Base-by-base conservation (phyloP, 2,329 filamentous ascomycete species). In the Whalleya microplaca region DNA sequence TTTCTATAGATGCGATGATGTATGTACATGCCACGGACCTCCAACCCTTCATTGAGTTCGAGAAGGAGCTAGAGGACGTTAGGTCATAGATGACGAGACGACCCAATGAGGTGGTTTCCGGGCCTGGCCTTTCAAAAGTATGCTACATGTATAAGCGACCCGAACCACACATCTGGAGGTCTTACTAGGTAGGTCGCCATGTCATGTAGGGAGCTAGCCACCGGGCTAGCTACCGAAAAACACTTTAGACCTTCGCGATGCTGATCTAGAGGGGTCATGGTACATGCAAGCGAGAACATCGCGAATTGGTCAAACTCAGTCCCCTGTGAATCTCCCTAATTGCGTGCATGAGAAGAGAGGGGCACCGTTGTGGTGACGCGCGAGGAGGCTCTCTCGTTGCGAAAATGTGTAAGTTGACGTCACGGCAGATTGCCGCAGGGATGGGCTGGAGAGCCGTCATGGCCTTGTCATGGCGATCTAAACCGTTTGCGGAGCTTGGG, bases 1-100 rank as follows among this genome's bases (percentile, higher is more conserved):
- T 29, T 12, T 27, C 4, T 27, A 16, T 37, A 37, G 32, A 37
- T 16, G 4, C 3, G 14, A 37, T 6, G 32, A 37, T 37, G 32
- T 37, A 37, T 37, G 10, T 16, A 27, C 9, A 12, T 37, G 10
- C 32, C 14, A 12, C 32, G 21, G 23, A 37, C 41, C 46, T 10
- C n/a, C 41, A 52, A 58, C 42, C 37, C 43, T 20, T 27, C 43
- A 44, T 49, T 40, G 46, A 29, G 21, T 18, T 45, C 43, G 49
- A 53, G 46, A 51, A 53, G 53, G 21, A 12, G 48, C 41, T 32
- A 52, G 55, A 46, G 40, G 41, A 18, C 41, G 49, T 58, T 62
- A 62, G 60, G 58, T 63, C 60, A 58, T 61, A 61, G 58, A 58
- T 55, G 44, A 32, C 57, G 54, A 48, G 41, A 41, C 52, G 57